phyloP scores from a whole-genome alignment of 768 basidiomycete genomes.

The Psilocybe sp. region DNA sequence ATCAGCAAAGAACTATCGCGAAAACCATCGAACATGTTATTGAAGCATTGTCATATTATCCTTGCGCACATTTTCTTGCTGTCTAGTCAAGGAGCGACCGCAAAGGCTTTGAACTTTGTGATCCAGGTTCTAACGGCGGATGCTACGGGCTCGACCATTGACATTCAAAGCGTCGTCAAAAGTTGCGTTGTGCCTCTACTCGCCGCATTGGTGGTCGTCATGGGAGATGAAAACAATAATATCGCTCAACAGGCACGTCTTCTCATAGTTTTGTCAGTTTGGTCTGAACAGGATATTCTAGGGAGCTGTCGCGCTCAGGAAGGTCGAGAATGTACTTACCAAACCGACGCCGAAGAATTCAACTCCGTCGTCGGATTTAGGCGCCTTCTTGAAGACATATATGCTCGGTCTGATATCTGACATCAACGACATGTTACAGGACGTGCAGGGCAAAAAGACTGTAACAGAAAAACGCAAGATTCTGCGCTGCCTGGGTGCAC shows the following conservation, averaged over 20 bases:
- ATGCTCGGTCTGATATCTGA: constrained; percentile 84
- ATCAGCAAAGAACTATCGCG: constrained; percentile 55
- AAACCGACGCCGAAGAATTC: constrained; percentile 23
- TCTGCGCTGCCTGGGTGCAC: constrained; percentile 70
- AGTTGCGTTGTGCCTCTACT: constrained; percentile 69
- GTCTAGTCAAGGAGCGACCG: constrained; percentile 50
- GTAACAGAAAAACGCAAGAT: constrained; percentile 70
- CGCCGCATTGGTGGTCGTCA: constrained; percentile 68
- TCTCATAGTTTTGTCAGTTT: constrained; percentile 1
- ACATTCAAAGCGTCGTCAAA: constrained; percentile 53
- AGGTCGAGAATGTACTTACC: constrained; percentile 44
- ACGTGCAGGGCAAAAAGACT: constrained; percentile 74
- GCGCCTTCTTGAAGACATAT: constrained; percentile 64
- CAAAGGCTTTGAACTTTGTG: constrained; percentile 61
- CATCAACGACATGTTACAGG: constrained; percentile 85
- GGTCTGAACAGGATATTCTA: constrained; percentile 8
- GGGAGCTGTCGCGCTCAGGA: constrained; percentile 36
- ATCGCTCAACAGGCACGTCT: constrained; percentile 42
- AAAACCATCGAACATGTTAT: constrained; percentile 11
- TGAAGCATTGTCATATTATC: constrained; percentile 53
- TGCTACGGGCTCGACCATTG: constrained; percentile 36
- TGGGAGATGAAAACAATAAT: constrained; percentile 66
- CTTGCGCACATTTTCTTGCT: constrained; percentile 68
- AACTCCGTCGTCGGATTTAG: constrained; percentile 36
- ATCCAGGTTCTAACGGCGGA: constrained; percentile 48